Conservation (phyloP, 116 monocot species). For the Dioscorea cayenensis region DNA sequence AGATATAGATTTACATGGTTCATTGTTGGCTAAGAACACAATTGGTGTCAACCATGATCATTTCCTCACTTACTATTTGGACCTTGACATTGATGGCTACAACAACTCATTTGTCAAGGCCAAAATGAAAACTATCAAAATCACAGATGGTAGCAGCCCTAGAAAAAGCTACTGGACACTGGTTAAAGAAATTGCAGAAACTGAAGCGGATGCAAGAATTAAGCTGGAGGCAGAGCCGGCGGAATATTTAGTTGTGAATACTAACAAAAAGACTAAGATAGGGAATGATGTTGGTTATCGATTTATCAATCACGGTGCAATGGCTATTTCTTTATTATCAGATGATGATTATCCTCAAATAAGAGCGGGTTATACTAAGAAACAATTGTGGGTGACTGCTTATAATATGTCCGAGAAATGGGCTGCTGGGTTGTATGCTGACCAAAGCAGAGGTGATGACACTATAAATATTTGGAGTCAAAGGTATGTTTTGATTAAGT, state of each 20-base stretch:
- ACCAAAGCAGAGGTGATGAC: constrained; percentile 51
- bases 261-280: constrained; percentile 45
- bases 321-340: constrained; percentile 27
- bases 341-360: constrained; percentile 63
- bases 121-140: constrained; percentile 16
- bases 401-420: constrained; percentile 68
- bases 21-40: constrained; percentile 34
- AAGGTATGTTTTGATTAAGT: constrained; percentile 17
- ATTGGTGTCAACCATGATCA: constrained; percentile 52
- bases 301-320: constrained; percentile 14
- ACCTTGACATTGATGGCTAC: constrained; percentile 47
- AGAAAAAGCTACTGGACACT: constrained; percentile 65
- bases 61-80: constrained; percentile 54
- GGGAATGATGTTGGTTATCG: constrained; percentile 56
- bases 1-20: constrained; percentile 35
- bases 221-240: constrained; percentile 17
- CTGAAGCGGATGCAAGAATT: constrained; percentile 30
- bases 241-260: constrained; percentile 49
- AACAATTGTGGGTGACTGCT: constrained; percentile 54
- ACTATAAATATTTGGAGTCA: constrained; percentile 38
- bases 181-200: constrained; percentile 39
- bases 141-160: background rate
- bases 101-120: constrained; percentile 47
- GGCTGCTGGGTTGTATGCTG: constrained; percentile 37
- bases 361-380: constrained; percentile 43